Evolutionary conservation across 2,329 filamentous ascomycete species (phyloP).

Genomic region (Fusarium hainanense): DNA sequence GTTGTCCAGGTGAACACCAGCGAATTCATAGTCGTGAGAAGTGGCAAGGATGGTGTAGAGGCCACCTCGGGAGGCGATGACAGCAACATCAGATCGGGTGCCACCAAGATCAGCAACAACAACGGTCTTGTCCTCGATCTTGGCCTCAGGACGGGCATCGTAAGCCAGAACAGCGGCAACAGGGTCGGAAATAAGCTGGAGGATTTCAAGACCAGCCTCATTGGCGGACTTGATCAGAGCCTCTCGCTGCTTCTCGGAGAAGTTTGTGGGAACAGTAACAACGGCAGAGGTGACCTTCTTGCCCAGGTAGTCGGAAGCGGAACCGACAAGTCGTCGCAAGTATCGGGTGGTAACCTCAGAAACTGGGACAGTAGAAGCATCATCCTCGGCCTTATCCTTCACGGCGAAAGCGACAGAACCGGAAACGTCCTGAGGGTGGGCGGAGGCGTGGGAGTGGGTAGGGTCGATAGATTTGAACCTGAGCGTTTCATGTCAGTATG

Average conservation of each 20-base stretch:
- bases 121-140: slow-evolving; percentile 84
- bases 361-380: slow-evolving; percentile 76
- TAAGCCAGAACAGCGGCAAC: slow-evolving; percentile 90
- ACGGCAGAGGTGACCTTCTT: slow-evolving; percentile 95
- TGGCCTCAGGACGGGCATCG: slow-evolving; percentile 82
- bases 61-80: slow-evolving; percentile 90
- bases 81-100: slow-evolving; percentile 89
- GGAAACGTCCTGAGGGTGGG: slow-evolving; percentile 82
- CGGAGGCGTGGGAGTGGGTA: slow-evolving; percentile 91
- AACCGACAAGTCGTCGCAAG: slow-evolving; percentile 81
- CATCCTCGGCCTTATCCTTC: slow-evolving; percentile 76
- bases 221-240: slow-evolving; percentile 82
- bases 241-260: slow-evolving; percentile 85
- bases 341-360: slow-evolving; percentile 87
- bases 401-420: slow-evolving; percentile 83
- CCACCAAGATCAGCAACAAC: slow-evolving; percentile 94
- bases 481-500: slow-evolving; percentile 33
- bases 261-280: slow-evolving; percentile 93
- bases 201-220: slow-evolving; percentile 84
- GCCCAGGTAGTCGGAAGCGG: slow-evolving; percentile 91
- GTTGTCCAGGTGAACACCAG: slow-evolving; percentile 86
- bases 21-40: slow-evolving; percentile 93
- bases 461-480: slow-evolving; percentile 96
- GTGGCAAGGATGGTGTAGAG: slow-evolving; percentile 97
- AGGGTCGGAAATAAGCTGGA: slow-evolving; percentile 94